These are phyloP conservation scores for Xylaria hypoxylon DNA, from an alignment of 2,329 filamentous ascomycete species.

Conservation along the genomic window DNA sequence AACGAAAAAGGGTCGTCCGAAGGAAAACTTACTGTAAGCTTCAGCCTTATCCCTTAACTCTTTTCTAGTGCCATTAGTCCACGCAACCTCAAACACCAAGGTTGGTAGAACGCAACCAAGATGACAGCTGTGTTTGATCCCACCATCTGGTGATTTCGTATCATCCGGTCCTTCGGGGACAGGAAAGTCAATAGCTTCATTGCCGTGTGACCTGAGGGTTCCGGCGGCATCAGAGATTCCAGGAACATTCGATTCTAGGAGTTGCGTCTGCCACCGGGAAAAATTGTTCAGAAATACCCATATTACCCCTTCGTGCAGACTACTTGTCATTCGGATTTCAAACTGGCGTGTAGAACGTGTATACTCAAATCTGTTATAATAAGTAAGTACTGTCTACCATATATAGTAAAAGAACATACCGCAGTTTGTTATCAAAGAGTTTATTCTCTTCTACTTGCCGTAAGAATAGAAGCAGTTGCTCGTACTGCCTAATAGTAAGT, in stretches of 20 bases:
- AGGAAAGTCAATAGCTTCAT: background rate
- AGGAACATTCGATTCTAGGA: background rate
- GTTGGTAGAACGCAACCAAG: background rate
- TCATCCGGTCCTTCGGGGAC: background rate
- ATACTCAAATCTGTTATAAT: conserved; percentile 21
- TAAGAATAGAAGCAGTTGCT: conserved; percentile 12
- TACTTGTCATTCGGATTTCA: conserved; percentile 18
- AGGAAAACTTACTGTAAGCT: conserved; percentile 18
- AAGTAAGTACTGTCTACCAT: background rate
- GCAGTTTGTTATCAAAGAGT: background rate
- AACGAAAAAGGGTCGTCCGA: no score
- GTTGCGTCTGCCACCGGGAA: background rate
- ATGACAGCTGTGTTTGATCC: conserved; percentile 7
- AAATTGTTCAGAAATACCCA: background rate
- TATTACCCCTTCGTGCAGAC: background rate
- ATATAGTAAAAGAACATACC: conserved; percentile 6
- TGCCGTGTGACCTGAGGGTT: background rate
- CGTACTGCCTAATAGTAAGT: conserved; percentile 17
- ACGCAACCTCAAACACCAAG: conserved; percentile 14
- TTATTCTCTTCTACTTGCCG: background rate
- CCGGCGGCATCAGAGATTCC: background rate
- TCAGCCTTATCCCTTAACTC: background rate
- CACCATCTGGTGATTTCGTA: conserved; percentile 7
- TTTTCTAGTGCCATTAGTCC: background rate
- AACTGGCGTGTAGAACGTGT: conserved; percentile 19